Evolutionary conservation across 345 rosid genomes (phyloP).

Genomic region (Lepidium didymum): DNA sequence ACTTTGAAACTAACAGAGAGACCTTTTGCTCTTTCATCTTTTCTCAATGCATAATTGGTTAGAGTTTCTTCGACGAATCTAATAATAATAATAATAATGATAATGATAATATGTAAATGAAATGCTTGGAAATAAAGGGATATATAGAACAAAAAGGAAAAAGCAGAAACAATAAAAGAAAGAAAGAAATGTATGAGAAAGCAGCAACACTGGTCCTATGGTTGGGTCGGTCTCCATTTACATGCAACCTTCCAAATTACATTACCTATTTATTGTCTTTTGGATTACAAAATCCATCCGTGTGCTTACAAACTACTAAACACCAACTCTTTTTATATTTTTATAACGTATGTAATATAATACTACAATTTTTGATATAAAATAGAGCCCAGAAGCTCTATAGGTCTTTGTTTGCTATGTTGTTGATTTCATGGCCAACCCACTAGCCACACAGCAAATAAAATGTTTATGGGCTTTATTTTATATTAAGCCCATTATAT

Average conservation of each 20-base stretch:
- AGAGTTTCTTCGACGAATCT: background rate
- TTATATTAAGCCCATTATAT: too few species aligned
- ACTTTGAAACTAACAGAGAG: background rate
- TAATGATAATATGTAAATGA: background rate
- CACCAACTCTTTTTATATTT: constrained; percentile 1
- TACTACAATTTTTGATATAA: too few species aligned
- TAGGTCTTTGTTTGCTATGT: too few species aligned
- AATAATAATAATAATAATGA: too few species aligned
- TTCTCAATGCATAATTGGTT: background rate
- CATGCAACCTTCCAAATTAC: constrained; percentile 25
- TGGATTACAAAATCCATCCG: constrained; percentile 22
- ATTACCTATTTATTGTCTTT: background rate
- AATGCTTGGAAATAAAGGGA: background rate
- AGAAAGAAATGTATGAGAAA: constrained; percentile 11
- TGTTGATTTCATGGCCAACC: too few species aligned
- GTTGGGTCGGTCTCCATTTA: constrained; percentile 27
- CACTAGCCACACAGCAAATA: too few species aligned
- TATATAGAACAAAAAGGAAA: background rate
- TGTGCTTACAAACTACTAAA: constrained; percentile 24
- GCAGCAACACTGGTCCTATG: constrained; percentile 21
- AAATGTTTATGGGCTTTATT: too few species aligned
- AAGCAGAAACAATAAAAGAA: background rate
- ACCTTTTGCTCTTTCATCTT: background rate
- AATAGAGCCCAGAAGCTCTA: too few species aligned
- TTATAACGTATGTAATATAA: background rate